Conservation (phyloP, 257 asterid genomes). For the Solanum pimpinellifolium region DNA sequence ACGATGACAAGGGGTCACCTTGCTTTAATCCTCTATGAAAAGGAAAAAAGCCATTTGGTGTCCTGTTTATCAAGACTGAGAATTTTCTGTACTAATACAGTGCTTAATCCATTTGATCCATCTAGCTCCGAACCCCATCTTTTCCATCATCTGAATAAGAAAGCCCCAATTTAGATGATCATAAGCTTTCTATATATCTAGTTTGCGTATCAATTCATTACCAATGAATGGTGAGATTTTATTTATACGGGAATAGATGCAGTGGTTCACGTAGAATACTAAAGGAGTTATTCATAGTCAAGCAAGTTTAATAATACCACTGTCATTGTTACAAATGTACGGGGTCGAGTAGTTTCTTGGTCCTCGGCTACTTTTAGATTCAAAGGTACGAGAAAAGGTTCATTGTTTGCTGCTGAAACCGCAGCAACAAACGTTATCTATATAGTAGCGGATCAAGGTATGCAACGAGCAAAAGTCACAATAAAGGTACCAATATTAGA, state of each 20-base stretch:
- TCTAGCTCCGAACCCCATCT: too few relatives aligned
- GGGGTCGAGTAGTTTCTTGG: not conserved
- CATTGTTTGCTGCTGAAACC: not conserved
- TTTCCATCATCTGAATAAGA: too few relatives aligned
- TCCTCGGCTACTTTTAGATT: not conserved
- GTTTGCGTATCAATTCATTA: not conserved
- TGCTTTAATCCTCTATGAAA: too few relatives aligned
- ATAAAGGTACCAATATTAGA: not conserved
- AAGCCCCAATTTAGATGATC: too few relatives aligned
- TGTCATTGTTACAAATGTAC: not conserved
- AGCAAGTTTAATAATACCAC: not conserved
- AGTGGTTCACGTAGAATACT: not conserved
- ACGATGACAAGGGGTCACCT: too few relatives aligned
- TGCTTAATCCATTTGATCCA: too few relatives aligned
- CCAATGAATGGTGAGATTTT: not conserved
- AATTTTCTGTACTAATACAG: too few relatives aligned
- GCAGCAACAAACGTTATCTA: not conserved
- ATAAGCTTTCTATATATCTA: too few relatives aligned
- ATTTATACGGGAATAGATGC: not conserved
- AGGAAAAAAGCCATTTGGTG: too few relatives aligned
- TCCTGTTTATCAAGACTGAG: too few relatives aligned
- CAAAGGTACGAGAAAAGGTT: not conserved
- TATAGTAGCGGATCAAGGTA: not conserved
- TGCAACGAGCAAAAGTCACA: not conserved
- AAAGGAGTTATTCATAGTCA: not conserved